These are phyloP conservation scores for Penicillium daleae DNA, from an alignment of 495 filamentous ascomycete genomes.

Conservation along the genomic window DNA sequence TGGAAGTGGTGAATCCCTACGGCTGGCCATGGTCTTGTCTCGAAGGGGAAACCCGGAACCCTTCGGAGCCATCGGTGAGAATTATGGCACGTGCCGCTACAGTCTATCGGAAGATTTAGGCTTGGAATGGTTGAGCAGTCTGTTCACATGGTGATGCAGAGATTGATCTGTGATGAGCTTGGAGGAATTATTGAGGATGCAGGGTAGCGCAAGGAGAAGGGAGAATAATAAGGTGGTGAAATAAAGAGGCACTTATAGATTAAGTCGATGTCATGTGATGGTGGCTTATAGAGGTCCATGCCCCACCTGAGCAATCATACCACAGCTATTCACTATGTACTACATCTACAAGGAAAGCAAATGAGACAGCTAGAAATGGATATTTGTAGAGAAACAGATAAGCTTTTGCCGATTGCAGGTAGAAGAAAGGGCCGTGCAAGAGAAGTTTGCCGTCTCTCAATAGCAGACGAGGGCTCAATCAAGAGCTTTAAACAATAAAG, in stretches of 20 bases:
- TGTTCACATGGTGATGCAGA: slow-evolving; percentile 23
- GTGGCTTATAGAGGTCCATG: neutral
- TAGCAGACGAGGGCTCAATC: no score
- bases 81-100: slow-evolving; percentile 22
- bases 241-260: neutral
- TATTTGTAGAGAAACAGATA: no score
- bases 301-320: neutral
- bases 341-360: no score
- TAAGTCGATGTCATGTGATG: neutral
- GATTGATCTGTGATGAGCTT: neutral
- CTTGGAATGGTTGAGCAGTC: slow-evolving; percentile 1
- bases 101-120: slow-evolving; percentile 24
- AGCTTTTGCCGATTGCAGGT: no score
- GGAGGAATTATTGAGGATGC: neutral
- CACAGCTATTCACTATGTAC: no score
- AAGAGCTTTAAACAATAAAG: no score
- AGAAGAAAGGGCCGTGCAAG: no score
- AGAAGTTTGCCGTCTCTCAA: no score
- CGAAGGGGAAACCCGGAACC: slow-evolving; percentile 32
- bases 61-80: slow-evolving; percentile 31
- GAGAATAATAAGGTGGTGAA: neutral
- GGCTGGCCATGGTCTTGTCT: slow-evolving; percentile 6
- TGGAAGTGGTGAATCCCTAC: neutral
- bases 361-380: no score
- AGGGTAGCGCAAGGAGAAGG: neutral